Conservation (phyloP, 768 basidiomycete species). For the Hygrophorus pudorinus region DNA sequence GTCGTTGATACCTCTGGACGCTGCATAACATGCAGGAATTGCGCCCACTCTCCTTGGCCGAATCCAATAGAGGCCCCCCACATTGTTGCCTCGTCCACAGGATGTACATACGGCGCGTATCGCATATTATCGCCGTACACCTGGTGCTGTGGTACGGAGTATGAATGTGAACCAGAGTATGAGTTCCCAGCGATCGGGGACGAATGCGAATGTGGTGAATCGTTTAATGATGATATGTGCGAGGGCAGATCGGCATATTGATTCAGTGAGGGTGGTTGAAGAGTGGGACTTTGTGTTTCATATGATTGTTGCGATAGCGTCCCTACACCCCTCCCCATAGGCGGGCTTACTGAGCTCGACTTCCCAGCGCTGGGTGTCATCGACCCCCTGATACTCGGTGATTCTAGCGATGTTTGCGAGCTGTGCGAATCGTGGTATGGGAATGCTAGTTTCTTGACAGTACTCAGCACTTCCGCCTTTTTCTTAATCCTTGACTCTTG, state of each 20-base stretch:
- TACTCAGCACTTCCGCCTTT: slow-evolving; percentile 49
- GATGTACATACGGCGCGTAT: slow-evolving; percentile 38
- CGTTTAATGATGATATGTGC: not conserved
- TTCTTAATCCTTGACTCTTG: slow-evolving; percentile 46
- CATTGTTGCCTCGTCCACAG: slow-evolving; percentile 53
- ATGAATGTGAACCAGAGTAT: not conserved
- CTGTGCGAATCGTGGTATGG: slow-evolving; percentile 66
- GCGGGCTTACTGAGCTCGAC: slow-evolving; percentile 50
- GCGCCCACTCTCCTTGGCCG: slow-evolving; percentile 66
- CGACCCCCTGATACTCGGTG: slow-evolving; percentile 36
- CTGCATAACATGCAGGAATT: slow-evolving; percentile 54
- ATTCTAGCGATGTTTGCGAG: slow-evolving; percentile 38
- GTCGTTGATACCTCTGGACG: slow-evolving; percentile 24
- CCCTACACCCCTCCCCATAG: slow-evolving; percentile 27
- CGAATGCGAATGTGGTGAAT: slow-evolving; percentile 11
- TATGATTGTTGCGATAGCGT: slow-evolving; percentile 23
- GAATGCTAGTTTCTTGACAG: slow-evolving; percentile 69
- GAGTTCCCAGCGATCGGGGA: slow-evolving; percentile 4
- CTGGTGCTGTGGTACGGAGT: slow-evolving; percentile 11
- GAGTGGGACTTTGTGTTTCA: slow-evolving; percentile 16
- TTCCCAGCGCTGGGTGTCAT: slow-evolving; percentile 43
- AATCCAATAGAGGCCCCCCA: slow-evolving; percentile 73
- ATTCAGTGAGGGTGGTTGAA: not conserved
- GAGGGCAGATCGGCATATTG: not conserved
- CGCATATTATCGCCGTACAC: slow-evolving; percentile 29